Conservation (phyloP, 228 moss, liverwort and hornwort species). For the Sphagnum fallax region DNA sequence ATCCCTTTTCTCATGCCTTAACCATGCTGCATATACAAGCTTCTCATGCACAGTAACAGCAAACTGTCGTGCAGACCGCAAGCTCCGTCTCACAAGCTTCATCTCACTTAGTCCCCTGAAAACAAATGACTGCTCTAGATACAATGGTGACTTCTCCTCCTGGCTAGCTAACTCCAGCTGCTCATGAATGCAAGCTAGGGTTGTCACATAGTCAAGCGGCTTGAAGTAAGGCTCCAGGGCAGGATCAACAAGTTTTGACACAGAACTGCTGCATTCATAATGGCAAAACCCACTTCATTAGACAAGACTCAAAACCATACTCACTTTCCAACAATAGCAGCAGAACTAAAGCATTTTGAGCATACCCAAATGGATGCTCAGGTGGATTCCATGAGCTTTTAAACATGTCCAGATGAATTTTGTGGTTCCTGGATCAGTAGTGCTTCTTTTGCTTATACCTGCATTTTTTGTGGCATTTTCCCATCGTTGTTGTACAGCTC, state of each 20-base stretch:
- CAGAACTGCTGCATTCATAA: conserved; percentile 61
- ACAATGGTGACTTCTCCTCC: conserved; percentile 67
- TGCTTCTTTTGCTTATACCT: not conserved
- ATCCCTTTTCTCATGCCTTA: conserved; percentile 89
- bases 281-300: conserved; percentile 3
- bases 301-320: not conserved
- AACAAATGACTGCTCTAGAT: conserved; percentile 86
- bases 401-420: not conserved
- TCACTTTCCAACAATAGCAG: not conserved
- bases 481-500: not conserved
- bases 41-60: conserved; percentile 84
- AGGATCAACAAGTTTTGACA: conserved; percentile 82
- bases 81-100: conserved; percentile 86
- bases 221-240: conserved; percentile 72
- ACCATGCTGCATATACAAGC: conserved; percentile 92
- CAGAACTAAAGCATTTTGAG: not conserved
- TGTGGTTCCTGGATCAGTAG: not conserved
- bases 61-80: conserved; percentile 87
- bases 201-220: conserved; percentile 95
- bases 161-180: conserved; percentile 86
- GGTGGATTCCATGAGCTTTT: not conserved
- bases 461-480: not conserved
- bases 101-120: conserved; percentile 96
- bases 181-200: conserved; percentile 83
- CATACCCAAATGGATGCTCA: not conserved